phyloP scores from a whole-genome alignment of 176 grass and related monocot species.

The Miscanthus lutarioriparius region DNA sequence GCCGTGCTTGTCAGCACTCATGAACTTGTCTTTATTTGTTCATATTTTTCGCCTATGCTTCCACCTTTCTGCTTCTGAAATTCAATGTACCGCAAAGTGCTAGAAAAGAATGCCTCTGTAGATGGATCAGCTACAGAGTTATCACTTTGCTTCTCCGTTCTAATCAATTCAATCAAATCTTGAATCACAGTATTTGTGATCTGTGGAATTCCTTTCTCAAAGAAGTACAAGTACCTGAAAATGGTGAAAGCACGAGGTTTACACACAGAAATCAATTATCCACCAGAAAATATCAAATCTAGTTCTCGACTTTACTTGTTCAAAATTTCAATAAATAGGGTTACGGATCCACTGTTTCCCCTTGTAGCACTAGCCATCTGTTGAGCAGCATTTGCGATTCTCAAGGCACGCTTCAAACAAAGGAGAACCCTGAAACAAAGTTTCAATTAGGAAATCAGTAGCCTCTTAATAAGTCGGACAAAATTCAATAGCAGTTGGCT shows the following conservation, averaged over 20 bases:
- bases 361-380: constrained; percentile 88
- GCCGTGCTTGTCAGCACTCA: neutral
- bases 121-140: constrained; percentile 57
- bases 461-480: constrained; percentile 5
- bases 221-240: constrained; percentile 95
- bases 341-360: constrained; percentile 77
- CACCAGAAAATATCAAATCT: constrained; percentile 30
- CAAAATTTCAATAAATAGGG: constrained; percentile 94
- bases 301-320: constrained; percentile 76
- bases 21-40: constrained; percentile 68
- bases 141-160: constrained; percentile 82
- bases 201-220: constrained; percentile 95
- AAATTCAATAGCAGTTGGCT: neutral
- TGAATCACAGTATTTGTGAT: constrained; percentile 86
- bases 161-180: constrained; percentile 92
- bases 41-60: constrained; percentile 81
- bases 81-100: constrained; percentile 86
- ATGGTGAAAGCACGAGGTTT: neutral
- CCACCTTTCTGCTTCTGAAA: constrained; percentile 99
- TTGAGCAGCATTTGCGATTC: constrained; percentile 95
- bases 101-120: constrained; percentile 85
- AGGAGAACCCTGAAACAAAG: constrained; percentile 82
- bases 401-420: constrained; percentile 96
- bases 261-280: neutral
- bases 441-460: constrained; percentile 12